Conservation (phyloP, 306 rosid genomes). For the Sphenostylis stenocarpa region DNA sequence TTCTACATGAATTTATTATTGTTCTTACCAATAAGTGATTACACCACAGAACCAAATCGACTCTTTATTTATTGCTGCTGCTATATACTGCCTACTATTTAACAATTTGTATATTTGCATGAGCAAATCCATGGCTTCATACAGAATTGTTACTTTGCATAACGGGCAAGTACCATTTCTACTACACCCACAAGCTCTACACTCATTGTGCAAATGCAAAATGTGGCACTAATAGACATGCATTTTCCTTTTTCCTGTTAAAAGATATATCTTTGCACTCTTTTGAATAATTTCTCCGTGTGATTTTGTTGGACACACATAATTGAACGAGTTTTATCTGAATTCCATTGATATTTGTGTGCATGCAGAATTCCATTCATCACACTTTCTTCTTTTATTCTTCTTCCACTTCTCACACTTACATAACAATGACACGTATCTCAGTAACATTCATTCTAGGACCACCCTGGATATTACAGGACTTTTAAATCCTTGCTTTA, state of each 20-base stretch:
- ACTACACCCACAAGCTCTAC: neutral
- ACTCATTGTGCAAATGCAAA: neutral
- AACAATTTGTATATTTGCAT: constrained; percentile 8
- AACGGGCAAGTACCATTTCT: constrained; percentile 1
- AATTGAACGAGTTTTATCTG: neutral
- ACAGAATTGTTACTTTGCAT: constrained; percentile 13
- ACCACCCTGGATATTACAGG: too few relatives aligned
- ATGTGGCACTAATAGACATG: neutral
- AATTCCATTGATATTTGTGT: neutral
- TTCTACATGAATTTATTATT: constrained; percentile 30
- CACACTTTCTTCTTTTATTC: too few relatives aligned
- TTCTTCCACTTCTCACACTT: too few relatives aligned
- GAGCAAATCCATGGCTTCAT: constrained; percentile 19
- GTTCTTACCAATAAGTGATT: constrained; percentile 18
- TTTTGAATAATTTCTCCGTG: too few relatives aligned
- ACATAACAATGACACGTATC: too few relatives aligned
- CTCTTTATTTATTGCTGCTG: neutral
- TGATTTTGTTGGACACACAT: too few relatives aligned
- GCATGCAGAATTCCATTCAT: neutral
- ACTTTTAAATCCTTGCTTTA: too few relatives aligned
- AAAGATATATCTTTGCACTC: too few relatives aligned
- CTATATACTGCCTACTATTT: neutral
- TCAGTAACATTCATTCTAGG: too few relatives aligned
- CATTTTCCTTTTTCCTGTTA: too few relatives aligned
- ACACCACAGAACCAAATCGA: neutral